Conservation (phyloP, 805 yeast species). For the Candida nanaspora region DNA sequence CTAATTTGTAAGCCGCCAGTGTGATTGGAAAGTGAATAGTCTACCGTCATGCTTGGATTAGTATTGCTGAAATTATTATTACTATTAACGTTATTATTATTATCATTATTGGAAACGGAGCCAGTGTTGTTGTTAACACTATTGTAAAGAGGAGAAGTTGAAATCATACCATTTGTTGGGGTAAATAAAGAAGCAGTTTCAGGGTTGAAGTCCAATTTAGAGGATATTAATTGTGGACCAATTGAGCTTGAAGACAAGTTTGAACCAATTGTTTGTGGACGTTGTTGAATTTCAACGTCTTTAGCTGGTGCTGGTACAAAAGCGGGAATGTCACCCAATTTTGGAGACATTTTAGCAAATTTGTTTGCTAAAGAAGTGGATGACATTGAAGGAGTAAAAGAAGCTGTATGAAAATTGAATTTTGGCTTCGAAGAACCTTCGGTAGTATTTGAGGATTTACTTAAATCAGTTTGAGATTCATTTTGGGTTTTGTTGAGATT, state of each 20-base stretch:
- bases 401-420: slow-evolving; percentile 48
- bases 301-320: slow-evolving; percentile 37
- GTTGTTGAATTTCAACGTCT: neutral
- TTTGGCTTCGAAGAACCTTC: slow-evolving; percentile 26
- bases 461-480: neutral
- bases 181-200: neutral
- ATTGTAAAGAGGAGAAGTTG: too few relatives aligned
- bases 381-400: slow-evolving; percentile 47
- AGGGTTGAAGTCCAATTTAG: neutral
- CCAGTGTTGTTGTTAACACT: too few relatives aligned
- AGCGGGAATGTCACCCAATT: slow-evolving; percentile 37
- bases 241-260: too few relatives aligned
- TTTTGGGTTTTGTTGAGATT: neutral
- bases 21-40: too few relatives aligned
- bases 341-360: slow-evolving; percentile 42
- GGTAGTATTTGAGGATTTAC: slow-evolving; percentile 7
- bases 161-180: too few relatives aligned
- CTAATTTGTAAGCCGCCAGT: too few relatives aligned
- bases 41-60: too few relatives aligned
- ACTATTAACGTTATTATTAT: slow-evolving; percentile 1
- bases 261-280: too few relatives aligned
- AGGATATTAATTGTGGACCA: too few relatives aligned
- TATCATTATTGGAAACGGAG: neutral
- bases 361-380: slow-evolving; percentile 23
- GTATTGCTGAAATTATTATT: too few relatives aligned